These are phyloP conservation scores for Trypanosomatidae sp. DNA, from an alignment of 208 protist genomes.

Conservation along the genomic window DNA sequence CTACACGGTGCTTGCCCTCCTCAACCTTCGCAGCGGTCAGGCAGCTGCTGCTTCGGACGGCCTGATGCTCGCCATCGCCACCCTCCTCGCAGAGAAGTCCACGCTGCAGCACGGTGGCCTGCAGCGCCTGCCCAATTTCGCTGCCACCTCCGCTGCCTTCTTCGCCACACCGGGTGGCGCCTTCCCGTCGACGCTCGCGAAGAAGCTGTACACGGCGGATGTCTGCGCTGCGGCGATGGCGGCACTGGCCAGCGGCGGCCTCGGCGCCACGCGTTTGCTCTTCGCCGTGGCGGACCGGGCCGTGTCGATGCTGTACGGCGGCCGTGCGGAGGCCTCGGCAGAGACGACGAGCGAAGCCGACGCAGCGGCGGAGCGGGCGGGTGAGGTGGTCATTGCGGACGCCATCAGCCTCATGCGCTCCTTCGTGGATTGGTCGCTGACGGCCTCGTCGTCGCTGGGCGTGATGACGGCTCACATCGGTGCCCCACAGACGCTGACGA, in stretches of 20 bases:
- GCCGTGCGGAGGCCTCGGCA: conserved; percentile 1
- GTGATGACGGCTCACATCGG: conserved; percentile 74
- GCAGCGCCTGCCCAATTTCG: conserved; percentile 30
- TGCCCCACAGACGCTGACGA: conserved; percentile 35
- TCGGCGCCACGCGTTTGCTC: conserved; percentile 53
- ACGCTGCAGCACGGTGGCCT: conserved; percentile 44
- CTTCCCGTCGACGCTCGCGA: conserved; percentile 8
- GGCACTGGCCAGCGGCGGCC: conserved; percentile 54
- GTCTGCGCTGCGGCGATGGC: conserved; percentile 39
- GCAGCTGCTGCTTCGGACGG: conserved; percentile 1
- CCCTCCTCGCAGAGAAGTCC: conserved; percentile 43
- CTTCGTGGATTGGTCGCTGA: conserved; percentile 66
- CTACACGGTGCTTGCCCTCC: conserved; percentile 45
- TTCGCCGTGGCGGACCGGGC: conserved; percentile 54
- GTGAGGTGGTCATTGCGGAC: conserved; percentile 26
- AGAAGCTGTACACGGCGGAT: conserved; percentile 47
- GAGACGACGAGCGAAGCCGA: conserved; percentile 12
- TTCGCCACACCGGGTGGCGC: conserved; percentile 11
- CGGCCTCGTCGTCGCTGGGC: conserved; percentile 54
- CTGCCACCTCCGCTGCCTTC: conserved; percentile 16
- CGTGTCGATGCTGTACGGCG: conserved; percentile 40
- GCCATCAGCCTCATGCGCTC: conserved; percentile 44
- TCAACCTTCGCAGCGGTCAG: conserved; percentile 6
- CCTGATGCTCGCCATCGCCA: conserved; percentile 36
- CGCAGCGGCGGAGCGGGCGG: conserved; percentile 25